phyloP scores from a whole-genome alignment of 2,329 filamentous ascomycete species.

The Mollisiaceae sp. region DNA sequence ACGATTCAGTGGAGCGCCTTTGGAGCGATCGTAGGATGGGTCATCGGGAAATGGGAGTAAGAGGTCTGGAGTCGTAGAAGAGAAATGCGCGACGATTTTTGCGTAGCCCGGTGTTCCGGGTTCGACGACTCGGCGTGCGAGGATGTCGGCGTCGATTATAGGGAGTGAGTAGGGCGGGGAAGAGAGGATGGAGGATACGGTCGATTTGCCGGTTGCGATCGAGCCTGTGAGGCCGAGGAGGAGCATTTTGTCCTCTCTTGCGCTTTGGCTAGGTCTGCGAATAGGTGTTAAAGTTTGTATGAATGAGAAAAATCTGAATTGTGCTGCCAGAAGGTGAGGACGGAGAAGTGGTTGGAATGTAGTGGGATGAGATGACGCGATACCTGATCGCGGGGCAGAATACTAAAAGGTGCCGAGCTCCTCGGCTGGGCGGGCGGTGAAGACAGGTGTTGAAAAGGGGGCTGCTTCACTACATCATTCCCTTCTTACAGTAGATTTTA shows the following conservation, averaged over 20 bases:
- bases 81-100: constrained; percentile 82
- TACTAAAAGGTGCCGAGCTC: constrained; percentile 16
- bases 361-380: constrained; percentile 15
- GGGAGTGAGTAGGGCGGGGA: constrained; percentile 83
- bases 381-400: constrained; percentile 13
- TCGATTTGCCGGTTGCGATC: constrained; percentile 98
- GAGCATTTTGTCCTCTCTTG: constrained; percentile 64
- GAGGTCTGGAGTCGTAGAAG: constrained; percentile 82
- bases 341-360: constrained; percentile 3
- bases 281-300: background rate
- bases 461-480: background rate
- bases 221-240: constrained; percentile 95
- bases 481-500: background rate
- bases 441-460: background rate
- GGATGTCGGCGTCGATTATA: constrained; percentile 90
- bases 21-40: constrained; percentile 60
- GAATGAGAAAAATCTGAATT: background rate
- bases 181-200: constrained; percentile 83
- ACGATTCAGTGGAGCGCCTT: constrained; percentile 79
- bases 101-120: constrained; percentile 85
- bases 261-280: background rate
- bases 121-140: constrained; percentile 92
- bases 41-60: constrained; percentile 64
- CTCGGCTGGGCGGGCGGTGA: constrained; percentile 10
- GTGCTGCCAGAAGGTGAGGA: background rate